Percentiles rank a stretch among this genome's conserved stretches.
Evolutionary conservation across 2,329 filamentous ascomycete species (phyloP).

Genomic region (Aquanectria penicillioides): DNA sequence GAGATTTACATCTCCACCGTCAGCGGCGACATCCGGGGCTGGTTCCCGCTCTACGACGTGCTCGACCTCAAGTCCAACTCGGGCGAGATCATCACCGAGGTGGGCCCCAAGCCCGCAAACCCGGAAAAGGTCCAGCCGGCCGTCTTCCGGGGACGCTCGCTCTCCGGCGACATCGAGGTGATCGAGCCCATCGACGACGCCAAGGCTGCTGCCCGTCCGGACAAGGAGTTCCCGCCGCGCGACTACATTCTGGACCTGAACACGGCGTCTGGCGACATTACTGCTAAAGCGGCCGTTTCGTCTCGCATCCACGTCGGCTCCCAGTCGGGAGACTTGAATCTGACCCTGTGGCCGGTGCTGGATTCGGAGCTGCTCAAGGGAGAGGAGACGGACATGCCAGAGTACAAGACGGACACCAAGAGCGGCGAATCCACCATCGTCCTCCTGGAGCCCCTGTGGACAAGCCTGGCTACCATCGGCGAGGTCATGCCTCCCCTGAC

Average conservation of each 20-base stretch:
- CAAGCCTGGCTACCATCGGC: constrained; percentile 27
- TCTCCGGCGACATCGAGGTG: constrained; percentile 56
- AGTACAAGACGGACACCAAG: constrained; percentile 54
- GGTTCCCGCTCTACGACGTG: constrained; percentile 62
- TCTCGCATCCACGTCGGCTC: constrained; percentile 48
- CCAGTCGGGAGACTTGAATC: constrained; percentile 52
- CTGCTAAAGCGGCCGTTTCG: constrained; percentile 52
- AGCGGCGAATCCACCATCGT: constrained; percentile 54
- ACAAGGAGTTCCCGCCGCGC: constrained; percentile 51
- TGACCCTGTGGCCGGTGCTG: constrained; percentile 57
- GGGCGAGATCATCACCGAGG: constrained; percentile 52
- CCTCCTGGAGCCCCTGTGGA: constrained; percentile 58
- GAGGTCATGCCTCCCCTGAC: constrained; percentile 18
- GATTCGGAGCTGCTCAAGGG: constrained; percentile 36
- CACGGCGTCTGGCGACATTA: constrained; percentile 57
- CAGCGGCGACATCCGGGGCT: constrained; percentile 56
- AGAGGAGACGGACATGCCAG: constrained; percentile 29
- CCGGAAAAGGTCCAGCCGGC: constrained; percentile 50
- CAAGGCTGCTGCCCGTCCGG: constrained; percentile 26
- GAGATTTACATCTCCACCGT: constrained; percentile 54
- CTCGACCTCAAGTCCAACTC: constrained; percentile 57
- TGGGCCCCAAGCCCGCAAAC: constrained; percentile 54
- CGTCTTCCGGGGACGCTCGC: constrained; percentile 51
- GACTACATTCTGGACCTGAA: constrained; percentile 58
- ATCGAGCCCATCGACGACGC: constrained; percentile 51